Conservation (phyloP, 176 grass and related monocot species). For the Secale cereale region DNA sequence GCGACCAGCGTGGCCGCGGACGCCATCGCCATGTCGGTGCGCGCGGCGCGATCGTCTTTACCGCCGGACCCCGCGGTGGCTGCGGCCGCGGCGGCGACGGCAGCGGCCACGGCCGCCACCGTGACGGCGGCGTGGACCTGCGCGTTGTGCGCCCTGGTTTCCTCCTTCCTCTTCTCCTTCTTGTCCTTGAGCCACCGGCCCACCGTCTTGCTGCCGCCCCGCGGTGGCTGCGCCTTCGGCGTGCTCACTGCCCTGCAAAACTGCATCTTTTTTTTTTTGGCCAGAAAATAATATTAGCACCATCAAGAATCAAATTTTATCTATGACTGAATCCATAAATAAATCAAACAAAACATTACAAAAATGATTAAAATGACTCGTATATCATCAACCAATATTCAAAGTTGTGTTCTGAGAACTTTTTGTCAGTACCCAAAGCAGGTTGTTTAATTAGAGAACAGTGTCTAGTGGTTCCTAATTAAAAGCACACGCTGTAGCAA, state of each 20-base stretch:
- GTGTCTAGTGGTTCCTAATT: neutral
- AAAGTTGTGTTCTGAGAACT: neutral
- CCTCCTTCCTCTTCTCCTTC: conserved; percentile 81
- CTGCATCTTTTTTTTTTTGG: conserved; percentile 31
- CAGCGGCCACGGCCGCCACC: conserved; percentile 72
- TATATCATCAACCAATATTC: neutral
- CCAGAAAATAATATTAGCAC: neutral
- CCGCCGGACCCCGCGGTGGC: conserved; percentile 46
- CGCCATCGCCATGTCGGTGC: conserved; percentile 79
- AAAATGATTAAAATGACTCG: neutral
- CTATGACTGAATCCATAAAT: neutral
- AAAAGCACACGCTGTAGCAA: neutral
- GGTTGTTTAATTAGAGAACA: neutral
- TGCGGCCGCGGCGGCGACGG: conserved; percentile 71
- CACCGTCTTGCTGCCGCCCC: conserved; percentile 74
- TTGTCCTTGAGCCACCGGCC: conserved; percentile 94
- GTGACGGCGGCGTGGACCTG: conserved; percentile 85
- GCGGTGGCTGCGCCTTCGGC: conserved; percentile 56
- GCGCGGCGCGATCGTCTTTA: conserved; percentile 59
- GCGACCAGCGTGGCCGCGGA: conserved; percentile 89
- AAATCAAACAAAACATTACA: neutral
- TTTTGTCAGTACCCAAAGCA: neutral
- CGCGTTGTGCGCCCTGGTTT: conserved; percentile 78
- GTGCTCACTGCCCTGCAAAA: conserved; percentile 57
- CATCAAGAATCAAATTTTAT: neutral